Evolutionary conservation across 2,329 filamentous ascomycete species (phyloP), one percentile per base, ranked within the genome.

Genomic region (Nemania bipapillata): DNA sequence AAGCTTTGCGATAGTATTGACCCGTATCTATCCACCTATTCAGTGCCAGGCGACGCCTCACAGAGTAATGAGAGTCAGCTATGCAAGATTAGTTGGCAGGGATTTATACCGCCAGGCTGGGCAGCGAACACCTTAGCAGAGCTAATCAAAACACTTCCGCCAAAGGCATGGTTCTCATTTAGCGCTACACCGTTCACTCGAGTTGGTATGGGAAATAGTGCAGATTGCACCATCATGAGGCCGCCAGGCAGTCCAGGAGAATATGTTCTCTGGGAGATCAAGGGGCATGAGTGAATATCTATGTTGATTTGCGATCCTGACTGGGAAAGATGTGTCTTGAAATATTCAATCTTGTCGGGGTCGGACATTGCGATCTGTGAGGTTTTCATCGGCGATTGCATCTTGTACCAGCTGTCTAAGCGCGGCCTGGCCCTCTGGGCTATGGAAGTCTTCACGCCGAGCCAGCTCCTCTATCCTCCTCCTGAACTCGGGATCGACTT

Each of bases 391-490:
- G 26, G 86, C 81, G 20, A 99, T 83, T 2, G 92, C 94, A 75
- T 97, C 93, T 72, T 91, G 87, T 5, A 99, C 89, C 68, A 99
- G 82, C 72, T 88, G 86, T 68, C 94, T 87, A 75, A 99, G 81
- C 77, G 94, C 89, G 24, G 86, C 87, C 80, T 99, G 96, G 3
- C 92, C 92, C 68, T 91, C 89, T 62, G 92, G 90, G 4, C 89
- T 91, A 74, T 95, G 85, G 75, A 97, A 97, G 77, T 98, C 94
- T 26, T 91, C 90, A 47, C 93, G 86, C 40, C 90, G 86, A 1
- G 96, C 94, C 68, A 99, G 82, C 80, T 97, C 92, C 76, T 98
- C 94, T 77, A 99, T 98, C 61, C 92, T 87, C 73, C 91, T 86
- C 77, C 91, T 89, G 73, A 99, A 93, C 73, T 94, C 94, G 1